These are phyloP conservation scores for Phytophthora aleatoria DNA, from an alignment of 352 stramenopile species.

Conservation along the genomic window DNA sequence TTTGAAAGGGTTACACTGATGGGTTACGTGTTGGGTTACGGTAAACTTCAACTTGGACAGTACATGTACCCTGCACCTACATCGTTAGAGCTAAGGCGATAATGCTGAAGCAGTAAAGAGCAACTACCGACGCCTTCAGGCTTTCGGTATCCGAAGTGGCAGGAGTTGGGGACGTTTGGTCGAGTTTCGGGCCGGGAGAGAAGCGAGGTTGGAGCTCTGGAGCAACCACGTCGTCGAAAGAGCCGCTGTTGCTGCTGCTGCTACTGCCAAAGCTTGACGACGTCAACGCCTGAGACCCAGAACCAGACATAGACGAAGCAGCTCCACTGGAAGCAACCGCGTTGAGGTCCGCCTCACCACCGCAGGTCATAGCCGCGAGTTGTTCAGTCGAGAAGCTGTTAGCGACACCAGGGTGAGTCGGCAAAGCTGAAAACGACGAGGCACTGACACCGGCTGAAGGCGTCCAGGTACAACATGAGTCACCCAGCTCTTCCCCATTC, in stretches of 20 bases:
- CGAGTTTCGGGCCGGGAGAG: constrained; percentile 19
- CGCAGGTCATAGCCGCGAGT: constrained; percentile 40
- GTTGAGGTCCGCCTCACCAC: constrained; percentile 31
- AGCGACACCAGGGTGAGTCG: constrained; percentile 44
- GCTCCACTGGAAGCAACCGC: constrained; percentile 7
- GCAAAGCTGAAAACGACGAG: constrained; percentile 9
- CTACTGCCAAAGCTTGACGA: constrained; percentile 10
- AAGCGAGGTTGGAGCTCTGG: constrained; percentile 15
- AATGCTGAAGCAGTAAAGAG: constrained; percentile 18
- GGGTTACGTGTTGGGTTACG: constrained; percentile 20
- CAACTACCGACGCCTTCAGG: constrained; percentile 7
- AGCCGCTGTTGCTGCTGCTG: constrained; percentile 18
- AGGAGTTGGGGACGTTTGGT: constrained; percentile 13
- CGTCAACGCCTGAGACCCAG: constrained; percentile 7
- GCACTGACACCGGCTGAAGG: constrained; percentile 14
- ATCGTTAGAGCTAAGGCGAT: constrained; percentile 12
- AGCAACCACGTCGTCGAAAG: constrained; percentile 17
- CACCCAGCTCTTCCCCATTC: constrained; percentile 90
- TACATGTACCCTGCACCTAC: constrained; percentile 1
- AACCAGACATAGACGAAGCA: constrained; percentile 12
- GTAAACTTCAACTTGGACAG: constrained; percentile 17
- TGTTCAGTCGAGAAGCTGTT: constrained; percentile 47
- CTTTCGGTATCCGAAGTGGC: constrained; percentile 13
- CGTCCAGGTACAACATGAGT: constrained; percentile 84
- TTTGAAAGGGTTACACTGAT: constrained; percentile 20